Evolutionary conservation across 2,329 filamentous ascomycete species (phyloP).

Genomic region (Tolypocladium nubicola): DNA sequence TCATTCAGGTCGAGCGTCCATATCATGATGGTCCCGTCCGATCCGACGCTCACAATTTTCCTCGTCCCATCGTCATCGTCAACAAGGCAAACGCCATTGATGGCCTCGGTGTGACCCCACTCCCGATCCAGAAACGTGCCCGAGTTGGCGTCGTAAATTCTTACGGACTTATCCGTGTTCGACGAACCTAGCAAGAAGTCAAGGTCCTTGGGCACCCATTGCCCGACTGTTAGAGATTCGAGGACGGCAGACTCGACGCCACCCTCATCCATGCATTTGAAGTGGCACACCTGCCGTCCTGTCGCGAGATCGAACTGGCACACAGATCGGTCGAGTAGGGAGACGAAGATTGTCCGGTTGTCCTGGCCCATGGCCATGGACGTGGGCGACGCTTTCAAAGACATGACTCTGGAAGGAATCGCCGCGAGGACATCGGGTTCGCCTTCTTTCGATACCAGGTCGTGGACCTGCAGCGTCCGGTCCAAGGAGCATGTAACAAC

Average conservation of each 20-base stretch:
- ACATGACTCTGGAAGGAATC: conserved; percentile 64
- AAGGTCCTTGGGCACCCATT: conserved; percentile 40
- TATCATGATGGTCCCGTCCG: conserved; percentile 76
- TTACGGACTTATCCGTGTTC: conserved; percentile 89
- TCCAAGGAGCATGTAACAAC: conserved; percentile 84
- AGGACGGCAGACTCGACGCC: conserved; percentile 73
- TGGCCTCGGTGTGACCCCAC: conserved; percentile 90
- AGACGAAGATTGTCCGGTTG: conserved; percentile 46
- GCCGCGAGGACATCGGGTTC: conserved; percentile 61
- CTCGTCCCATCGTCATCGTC: conserved; percentile 45
- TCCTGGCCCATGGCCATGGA: conserved; percentile 68
- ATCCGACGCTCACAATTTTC: conserved; percentile 61
- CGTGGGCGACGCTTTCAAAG: conserved; percentile 75
- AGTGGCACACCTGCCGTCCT: conserved; percentile 60
- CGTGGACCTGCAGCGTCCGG: conserved; percentile 73
- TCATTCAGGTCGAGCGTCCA: conserved; percentile 52
- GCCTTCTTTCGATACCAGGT: conserved; percentile 60
- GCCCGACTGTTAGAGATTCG: conserved; percentile 61
- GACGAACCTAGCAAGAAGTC: conserved; percentile 77
- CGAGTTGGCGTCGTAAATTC: conserved; percentile 72
- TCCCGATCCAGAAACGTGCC: conserved; percentile 76
- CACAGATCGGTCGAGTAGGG: conserved; percentile 48
- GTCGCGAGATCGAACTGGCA: conserved; percentile 53
- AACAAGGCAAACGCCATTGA: conserved; percentile 72
- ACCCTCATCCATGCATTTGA: conserved; percentile 75